A percentile compares a stretch with the other conserved stretches of the same genome.
Evolutionary conservation across 2,329 filamentous ascomycete species (phyloP).

Genomic region (Neoarthrinium moseri): DNA sequence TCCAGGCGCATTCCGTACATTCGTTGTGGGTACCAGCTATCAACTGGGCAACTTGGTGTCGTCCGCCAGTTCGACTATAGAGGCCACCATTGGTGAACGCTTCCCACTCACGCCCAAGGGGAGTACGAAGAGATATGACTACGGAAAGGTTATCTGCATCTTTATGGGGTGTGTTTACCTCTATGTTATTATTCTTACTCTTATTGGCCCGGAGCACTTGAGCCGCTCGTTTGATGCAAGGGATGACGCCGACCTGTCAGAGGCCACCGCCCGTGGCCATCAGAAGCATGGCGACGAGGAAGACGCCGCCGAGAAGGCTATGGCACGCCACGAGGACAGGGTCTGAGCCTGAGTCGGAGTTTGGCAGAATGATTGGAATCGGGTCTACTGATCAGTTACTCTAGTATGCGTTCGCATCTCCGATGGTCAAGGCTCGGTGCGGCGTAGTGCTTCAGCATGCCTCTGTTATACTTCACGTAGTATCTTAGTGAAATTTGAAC

Average conservation of each 20-base stretch:
- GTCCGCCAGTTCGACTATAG: slow-evolving; percentile 70
- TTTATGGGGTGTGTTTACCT: slow-evolving; percentile 84
- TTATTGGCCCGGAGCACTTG: slow-evolving; percentile 60
- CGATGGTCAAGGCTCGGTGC: too few species aligned
- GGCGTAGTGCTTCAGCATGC: too few species aligned
- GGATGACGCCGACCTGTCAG: slow-evolving; percentile 47
- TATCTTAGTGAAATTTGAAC: too few species aligned
- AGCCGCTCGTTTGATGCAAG: slow-evolving; percentile 49
- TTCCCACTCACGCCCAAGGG: slow-evolving; percentile 66
- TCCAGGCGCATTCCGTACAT: slow-evolving; percentile 70
- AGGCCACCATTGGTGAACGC: slow-evolving; percentile 70
- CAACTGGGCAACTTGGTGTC: slow-evolving; percentile 76
- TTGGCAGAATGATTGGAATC: too few species aligned
- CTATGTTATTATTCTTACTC: slow-evolving; percentile 59
- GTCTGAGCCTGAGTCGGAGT: too few species aligned
- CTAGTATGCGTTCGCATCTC: too few species aligned
- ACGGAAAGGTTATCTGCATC: slow-evolving; percentile 83
- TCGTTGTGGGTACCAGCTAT: slow-evolving; percentile 72
- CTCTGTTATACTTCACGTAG: too few species aligned
- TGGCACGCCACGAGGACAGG: slow-evolving; percentile 16
- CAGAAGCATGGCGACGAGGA: slow-evolving; percentile 19
- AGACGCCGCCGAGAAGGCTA: slow-evolving; percentile 25
- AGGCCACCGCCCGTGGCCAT: slow-evolving; percentile 34
- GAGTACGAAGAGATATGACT: slow-evolving; percentile 59
- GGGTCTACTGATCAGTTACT: too few species aligned